Evolutionary conservation across 768 basidiomycete species (phyloP), one percentile per base, ranked within the genome.

Genomic region (Podaxis mareebaensis): DNA sequence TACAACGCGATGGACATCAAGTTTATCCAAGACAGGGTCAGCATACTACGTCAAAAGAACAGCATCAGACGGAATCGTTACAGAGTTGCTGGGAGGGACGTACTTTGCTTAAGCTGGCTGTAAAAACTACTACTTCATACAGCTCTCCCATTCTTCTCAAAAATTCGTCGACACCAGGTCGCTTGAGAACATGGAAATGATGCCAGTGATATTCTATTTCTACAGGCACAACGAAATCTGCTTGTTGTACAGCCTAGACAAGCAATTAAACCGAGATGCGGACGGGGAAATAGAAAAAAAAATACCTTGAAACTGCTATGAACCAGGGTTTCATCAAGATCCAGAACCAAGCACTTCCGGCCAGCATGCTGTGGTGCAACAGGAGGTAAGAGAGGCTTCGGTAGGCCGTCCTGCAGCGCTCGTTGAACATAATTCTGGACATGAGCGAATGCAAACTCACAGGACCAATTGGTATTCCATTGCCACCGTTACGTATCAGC

Each of bases 181-280:
- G 89, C 77, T 99, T 99, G 75, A 99, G 89, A 49, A 99, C 96
- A 77, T 99, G 97, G 70, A 99, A 95, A 72, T 99, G 97, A 76
- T 99, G 97, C 85, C 91, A 93, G 72, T 98, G 93, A 67, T 93
- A 95, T 75, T 99, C 97, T 65, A 99, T 99, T 77, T 99, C 97
- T 30, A 99, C 97, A 11, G 97, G 97, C 3, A 99, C 96, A 69
- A 99, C 91, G 74, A 94, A 99, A 78, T 99, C 97, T 12, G 96
- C 95, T 71, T 94, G 91, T 67, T 84, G 85, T 57, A 98, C 92
- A 64, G 95, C 91, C 96, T 98, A 54, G 53, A 17, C 51, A 55
- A 55, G 58, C 30, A 20, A 49, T 64, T 46, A 65, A 63, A 17
- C 53, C 46, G 26, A 15, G 38, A 66, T 53, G 12, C 26, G 36